Evolutionary conservation across 768 basidiomycete species (phyloP).

Genomic region (Pleurotus cornucopiae): DNA sequence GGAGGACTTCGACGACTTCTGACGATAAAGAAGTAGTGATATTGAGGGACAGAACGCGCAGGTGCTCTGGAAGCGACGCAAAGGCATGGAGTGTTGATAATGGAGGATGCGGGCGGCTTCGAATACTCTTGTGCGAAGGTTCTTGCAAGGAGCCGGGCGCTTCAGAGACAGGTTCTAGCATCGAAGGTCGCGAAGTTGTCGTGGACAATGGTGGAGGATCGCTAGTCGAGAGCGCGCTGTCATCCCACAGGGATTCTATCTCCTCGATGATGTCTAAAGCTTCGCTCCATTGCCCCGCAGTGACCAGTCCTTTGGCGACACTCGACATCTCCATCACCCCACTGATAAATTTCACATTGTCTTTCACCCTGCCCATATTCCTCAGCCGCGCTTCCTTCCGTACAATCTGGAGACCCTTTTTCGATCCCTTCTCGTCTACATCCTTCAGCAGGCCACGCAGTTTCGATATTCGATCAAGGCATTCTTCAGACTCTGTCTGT

Average conservation of each 20-base stretch:
- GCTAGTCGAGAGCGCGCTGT: slow-evolving; percentile 16
- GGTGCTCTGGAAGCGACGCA: slow-evolving; percentile 66
- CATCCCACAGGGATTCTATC: slow-evolving; percentile 52
- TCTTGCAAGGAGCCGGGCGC: slow-evolving; percentile 12
- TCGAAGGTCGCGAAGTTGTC: slow-evolving; percentile 9
- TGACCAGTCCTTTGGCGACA: slow-evolving; percentile 69
- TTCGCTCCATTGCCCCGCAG: slow-evolving; percentile 83
- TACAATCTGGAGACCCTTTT: slow-evolving; percentile 75
- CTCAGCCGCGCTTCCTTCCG: slow-evolving; percentile 56
- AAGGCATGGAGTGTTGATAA: slow-evolving; percentile 73
- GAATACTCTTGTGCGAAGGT: slow-evolving; percentile 14
- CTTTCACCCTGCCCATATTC: slow-evolving; percentile 55
- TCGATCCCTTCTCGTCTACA: slow-evolving; percentile 74
- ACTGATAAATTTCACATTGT: slow-evolving; percentile 59
- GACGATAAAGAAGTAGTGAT: slow-evolving; percentile 73
- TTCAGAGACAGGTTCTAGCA: slow-evolving; percentile 12
- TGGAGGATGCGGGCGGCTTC: slow-evolving; percentile 36
- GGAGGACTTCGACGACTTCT: slow-evolving; percentile 72
- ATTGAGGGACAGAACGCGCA: slow-evolving; percentile 67
- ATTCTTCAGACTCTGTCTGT: slow-evolving; percentile 82
- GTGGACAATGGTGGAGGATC: slow-evolving; percentile 2
- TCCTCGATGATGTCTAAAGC: slow-evolving; percentile 74
- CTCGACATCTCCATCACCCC: slow-evolving; percentile 76
- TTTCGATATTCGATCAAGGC: slow-evolving; percentile 69
- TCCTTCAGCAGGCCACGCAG: slow-evolving; percentile 70